Conservation (phyloP, 768 basidiomycete species). For the Auriscalpium vulgare region DNA sequence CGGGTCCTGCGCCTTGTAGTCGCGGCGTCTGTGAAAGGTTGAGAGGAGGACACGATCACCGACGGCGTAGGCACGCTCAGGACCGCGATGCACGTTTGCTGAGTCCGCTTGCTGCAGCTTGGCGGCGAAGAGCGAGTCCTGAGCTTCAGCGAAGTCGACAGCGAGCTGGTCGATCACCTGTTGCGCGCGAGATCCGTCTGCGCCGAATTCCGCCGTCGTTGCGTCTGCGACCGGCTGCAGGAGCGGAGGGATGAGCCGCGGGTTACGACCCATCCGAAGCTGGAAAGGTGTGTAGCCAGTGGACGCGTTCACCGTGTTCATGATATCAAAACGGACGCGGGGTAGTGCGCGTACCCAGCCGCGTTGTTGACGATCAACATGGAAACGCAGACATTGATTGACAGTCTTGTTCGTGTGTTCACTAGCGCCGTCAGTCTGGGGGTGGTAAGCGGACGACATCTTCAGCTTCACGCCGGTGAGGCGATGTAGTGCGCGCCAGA, state of each 20-base stretch:
- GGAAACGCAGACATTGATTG: constrained; percentile 16
- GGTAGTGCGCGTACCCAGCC: constrained; percentile 14
- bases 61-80: constrained; percentile 18
- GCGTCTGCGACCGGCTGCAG: too few species aligned
- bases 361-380: constrained; percentile 17
- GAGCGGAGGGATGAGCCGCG: constrained; percentile 15
- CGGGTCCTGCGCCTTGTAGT: constrained; percentile 21
- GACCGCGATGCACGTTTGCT: constrained; percentile 20
- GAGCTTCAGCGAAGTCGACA: constrained; percentile 20
- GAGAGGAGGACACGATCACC: constrained; percentile 31
- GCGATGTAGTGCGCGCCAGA: constrained; percentile 25
- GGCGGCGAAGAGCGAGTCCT: constrained; percentile 26
- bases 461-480: constrained; percentile 22
- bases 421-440: constrained; percentile 28
- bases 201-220: too few species aligned
- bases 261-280: constrained; percentile 11
- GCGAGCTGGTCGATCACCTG: background rate
- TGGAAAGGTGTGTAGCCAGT: constrained; percentile 20
- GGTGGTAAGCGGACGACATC: constrained; percentile 29
- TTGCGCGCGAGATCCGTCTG: background rate
- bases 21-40: constrained; percentile 19
- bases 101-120: constrained; percentile 20
- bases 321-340: constrained; percentile 18
- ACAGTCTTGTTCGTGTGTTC: constrained; percentile 25
- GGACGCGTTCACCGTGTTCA: constrained; percentile 17